A percentile compares a stretch with the other conserved stretches of the same genome.
Evolutionary conservation across 202 grass and related monocot genomes (phyloP).

Genomic region (Musa balbisiana): DNA sequence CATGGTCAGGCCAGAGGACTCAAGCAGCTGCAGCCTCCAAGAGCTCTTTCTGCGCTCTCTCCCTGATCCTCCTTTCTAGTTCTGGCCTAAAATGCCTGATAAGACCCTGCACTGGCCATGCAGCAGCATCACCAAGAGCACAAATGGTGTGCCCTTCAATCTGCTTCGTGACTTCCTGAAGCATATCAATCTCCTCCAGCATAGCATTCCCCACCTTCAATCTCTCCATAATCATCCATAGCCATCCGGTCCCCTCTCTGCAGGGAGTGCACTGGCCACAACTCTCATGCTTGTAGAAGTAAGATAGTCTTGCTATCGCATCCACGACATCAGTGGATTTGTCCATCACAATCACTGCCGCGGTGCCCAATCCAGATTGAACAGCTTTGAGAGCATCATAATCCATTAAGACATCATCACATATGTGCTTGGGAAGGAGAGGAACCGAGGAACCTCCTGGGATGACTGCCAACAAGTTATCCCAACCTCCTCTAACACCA

Average conservation of each 20-base stretch:
- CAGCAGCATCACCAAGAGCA: constrained; percentile 79
- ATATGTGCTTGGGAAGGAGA: constrained; percentile 78
- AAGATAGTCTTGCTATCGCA: constrained; percentile 7
- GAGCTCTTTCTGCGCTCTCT: constrained; percentile 73
- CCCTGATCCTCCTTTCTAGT: constrained; percentile 76
- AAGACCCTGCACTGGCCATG: constrained; percentile 89
- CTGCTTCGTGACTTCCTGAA: constrained; percentile 94
- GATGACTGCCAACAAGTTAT: constrained; percentile 84
- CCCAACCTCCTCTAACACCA: constrained; percentile 87
- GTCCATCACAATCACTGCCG: constrained; percentile 93
- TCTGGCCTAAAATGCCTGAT: constrained; percentile 98
- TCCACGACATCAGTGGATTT: constrained; percentile 92
- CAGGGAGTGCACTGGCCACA: constrained; percentile 95
- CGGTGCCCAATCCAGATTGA: constrained; percentile 75
- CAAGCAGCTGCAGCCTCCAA: constrained; percentile 57
- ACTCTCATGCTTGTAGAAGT: constrained; percentile 62
- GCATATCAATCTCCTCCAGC: constrained; percentile 94
- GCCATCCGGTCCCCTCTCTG: constrained; percentile 86
- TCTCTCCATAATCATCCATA: constrained; percentile 99
- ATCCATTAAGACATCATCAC: constrained; percentile 93
- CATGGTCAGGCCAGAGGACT: neutral
- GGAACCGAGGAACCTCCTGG: constrained; percentile 88
- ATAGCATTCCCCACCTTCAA: constrained; percentile 82
- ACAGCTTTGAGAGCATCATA: constrained; percentile 91
- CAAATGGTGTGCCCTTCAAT: constrained; percentile 96